Percentiles rank a stretch among this genome's conserved stretches.
These are phyloP conservation scores for Lobosporangium transversale DNA, from an alignment of 192 early-diverging fungal species.

Conservation along the genomic window DNA sequence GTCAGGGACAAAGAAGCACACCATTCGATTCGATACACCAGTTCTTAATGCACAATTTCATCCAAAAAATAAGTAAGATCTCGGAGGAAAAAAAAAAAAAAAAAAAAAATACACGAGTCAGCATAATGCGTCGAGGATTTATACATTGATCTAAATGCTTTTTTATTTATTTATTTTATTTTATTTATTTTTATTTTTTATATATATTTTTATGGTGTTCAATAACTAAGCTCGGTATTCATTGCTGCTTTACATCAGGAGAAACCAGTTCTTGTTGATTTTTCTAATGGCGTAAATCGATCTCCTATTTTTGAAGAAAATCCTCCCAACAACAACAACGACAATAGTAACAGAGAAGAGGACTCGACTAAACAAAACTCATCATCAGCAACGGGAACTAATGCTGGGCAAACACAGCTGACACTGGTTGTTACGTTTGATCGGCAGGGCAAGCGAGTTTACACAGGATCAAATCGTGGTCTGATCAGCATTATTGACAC, in stretches of 20 bases:
- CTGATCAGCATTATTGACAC: constrained; percentile 68
- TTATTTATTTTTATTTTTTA: background rate
- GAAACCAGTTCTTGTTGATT: constrained; percentile 58
- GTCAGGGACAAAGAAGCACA: constrained; percentile 60
- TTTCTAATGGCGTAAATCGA: constrained; percentile 49
- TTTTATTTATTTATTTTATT: too few relatives aligned
- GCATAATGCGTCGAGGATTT: background rate
- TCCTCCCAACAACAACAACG: too few relatives aligned
- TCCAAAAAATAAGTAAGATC: constrained; percentile 75
- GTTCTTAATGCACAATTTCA: constrained; percentile 80
- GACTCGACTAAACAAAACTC: constrained; percentile 5
- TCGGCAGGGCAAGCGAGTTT: constrained; percentile 62
- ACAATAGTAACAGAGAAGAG: too few relatives aligned
- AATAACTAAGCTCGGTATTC: constrained; percentile 54
- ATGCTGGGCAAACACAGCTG: constrained; percentile 14
- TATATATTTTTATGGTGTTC: background rate
- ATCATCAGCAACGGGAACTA: constrained; percentile 10
- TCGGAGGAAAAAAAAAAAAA: background rate
- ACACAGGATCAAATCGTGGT: constrained; percentile 76
- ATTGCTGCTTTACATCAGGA: constrained; percentile 62
- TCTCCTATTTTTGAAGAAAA: constrained; percentile 20
- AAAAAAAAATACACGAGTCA: background rate
- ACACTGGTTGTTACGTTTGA: constrained; percentile 51
- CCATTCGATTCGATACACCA: constrained; percentile 74
- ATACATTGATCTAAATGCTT: too few relatives aligned